Evolutionary conservation across 257 asterid species (phyloP).

Genomic region (Forsythia suspensa): DNA sequence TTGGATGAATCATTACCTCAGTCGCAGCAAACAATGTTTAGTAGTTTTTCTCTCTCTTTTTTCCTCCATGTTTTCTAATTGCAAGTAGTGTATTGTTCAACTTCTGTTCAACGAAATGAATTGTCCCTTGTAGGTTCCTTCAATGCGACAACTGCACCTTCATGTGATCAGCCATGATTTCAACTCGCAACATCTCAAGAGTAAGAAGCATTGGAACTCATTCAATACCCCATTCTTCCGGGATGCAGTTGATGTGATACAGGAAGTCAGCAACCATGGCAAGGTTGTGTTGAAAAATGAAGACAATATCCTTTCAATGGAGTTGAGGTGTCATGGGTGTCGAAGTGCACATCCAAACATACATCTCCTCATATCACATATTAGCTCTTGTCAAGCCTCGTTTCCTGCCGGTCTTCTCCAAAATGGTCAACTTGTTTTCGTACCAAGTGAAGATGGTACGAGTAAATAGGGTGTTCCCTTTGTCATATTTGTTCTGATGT

Average conservation of each 20-base stretch:
- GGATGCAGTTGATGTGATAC: constrained; percentile 75
- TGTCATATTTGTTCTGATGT: neutral
- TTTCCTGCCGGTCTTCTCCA: constrained; percentile 59
- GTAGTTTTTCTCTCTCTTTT: neutral
- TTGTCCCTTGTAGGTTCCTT: constrained; percentile 58
- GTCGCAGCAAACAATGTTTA: neutral
- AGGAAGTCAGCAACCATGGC: constrained; percentile 59
- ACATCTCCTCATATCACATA: constrained; percentile 76
- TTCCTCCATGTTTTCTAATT: neutral
- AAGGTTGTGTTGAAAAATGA: constrained; percentile 35
- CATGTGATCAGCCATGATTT: constrained; percentile 96
- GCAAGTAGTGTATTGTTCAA: neutral
- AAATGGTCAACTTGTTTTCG: constrained; percentile 52
- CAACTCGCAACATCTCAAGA: constrained; percentile 71
- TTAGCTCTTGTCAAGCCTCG: constrained; percentile 59
- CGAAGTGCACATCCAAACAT: constrained; percentile 81
- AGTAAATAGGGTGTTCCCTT: neutral
- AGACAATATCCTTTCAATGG: constrained; percentile 46
- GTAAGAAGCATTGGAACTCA: constrained; percentile 94
- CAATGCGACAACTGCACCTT: constrained; percentile 91
- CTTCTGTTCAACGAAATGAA: neutral
- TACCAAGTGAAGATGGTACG: constrained; percentile 13
- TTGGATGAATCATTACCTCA: neutral
- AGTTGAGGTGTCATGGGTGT: constrained; percentile 84
- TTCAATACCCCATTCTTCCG: constrained; percentile 77